Evolutionary conservation across 129 eudicot genomes (phyloP), one percentile per base, ranked within the genome.

Genomic region (Lonicera japonica): DNA sequence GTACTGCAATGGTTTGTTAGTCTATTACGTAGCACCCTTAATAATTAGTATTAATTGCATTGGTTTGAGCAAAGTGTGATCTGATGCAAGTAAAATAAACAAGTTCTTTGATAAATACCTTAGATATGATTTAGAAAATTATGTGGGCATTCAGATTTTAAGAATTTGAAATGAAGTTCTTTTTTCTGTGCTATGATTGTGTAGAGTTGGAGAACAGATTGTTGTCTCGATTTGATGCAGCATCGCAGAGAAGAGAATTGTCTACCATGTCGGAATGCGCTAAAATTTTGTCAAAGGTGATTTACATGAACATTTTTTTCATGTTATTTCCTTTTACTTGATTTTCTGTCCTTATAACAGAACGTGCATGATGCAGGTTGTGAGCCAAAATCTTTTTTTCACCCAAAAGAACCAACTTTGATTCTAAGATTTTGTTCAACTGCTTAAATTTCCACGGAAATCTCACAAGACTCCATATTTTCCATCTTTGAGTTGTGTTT

Each of bases 201-300:
- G 61, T 77, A 92, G 98, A 87, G 64, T 67, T 92, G 80, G 98
- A 92, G 76, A 92, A 92, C 73, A 92, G 90, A 82, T 78, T 92
- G 83, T 56, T 92, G 71, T 63, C 95, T 58, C 75, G 79, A 65
- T 92, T 92, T 71, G 98, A 92, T 78, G 84, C 86, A 25, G 98
- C 98, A 75, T 87, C 98, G 13, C 98, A 92, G 58, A 82, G 77
- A 79, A 83, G 96, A 70, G 98, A 92, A 72, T 51, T 92, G 62
- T 84, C 98, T 63, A 84, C 96, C 58, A 92, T 92, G 98, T 94
- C 95, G 34, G 98, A 92, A 66, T 92, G 96, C 69, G 98, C 96
- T 12, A 92, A 92, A 67, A 92, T 92, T 63, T 79, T 92, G 75
- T 92, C 98, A 54, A 88, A 87, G 91, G 98, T 87, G 61, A 58